Percentiles rank a stretch among this genome's conserved stretches.
Evolutionary conservation across 73 alveolate genomes (phyloP).

Genomic region (Paramecium pentaurelia): DNA sequence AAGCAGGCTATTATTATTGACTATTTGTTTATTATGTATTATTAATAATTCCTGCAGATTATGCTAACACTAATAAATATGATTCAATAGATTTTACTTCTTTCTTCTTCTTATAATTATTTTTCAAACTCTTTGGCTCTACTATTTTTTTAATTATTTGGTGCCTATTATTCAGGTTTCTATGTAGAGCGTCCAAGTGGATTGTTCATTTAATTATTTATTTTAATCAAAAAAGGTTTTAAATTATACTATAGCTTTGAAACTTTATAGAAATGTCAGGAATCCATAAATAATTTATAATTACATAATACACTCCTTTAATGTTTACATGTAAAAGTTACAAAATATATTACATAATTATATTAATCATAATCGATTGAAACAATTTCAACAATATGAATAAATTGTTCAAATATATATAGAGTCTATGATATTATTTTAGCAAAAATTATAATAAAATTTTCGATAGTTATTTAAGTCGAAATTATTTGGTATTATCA

Average conservation of each 20-base stretch:
- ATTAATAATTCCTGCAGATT: not conserved
- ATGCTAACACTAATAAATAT: not conserved
- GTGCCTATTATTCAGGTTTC: not conserved
- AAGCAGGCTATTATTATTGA: not conserved
- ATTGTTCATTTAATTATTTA: not conserved
- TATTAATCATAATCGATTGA: too few species aligned
- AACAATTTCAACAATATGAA: too few species aligned
- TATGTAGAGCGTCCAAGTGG: slow-evolving; percentile 12
- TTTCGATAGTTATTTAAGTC: too few species aligned
- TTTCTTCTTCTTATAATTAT: not conserved
- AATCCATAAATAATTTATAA: not conserved
- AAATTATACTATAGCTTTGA: not conserved
- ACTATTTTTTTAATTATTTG: not conserved
- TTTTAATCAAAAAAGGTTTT: not conserved
- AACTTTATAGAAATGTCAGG: not conserved
- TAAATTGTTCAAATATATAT: too few species aligned
- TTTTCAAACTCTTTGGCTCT: slow-evolving; percentile 42
- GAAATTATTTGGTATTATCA: too few species aligned
- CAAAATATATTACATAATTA: not conserved
- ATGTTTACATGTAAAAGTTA: not conserved
- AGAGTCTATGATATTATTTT: too few species aligned
- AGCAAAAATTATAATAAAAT: too few species aligned
- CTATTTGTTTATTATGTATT: not conserved
- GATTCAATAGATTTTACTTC: not conserved
- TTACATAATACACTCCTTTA: not conserved